phyloP scores from a whole-genome alignment of 2,329 filamentous ascomycete genomes.

The Karstenula rhodostoma region DNA sequence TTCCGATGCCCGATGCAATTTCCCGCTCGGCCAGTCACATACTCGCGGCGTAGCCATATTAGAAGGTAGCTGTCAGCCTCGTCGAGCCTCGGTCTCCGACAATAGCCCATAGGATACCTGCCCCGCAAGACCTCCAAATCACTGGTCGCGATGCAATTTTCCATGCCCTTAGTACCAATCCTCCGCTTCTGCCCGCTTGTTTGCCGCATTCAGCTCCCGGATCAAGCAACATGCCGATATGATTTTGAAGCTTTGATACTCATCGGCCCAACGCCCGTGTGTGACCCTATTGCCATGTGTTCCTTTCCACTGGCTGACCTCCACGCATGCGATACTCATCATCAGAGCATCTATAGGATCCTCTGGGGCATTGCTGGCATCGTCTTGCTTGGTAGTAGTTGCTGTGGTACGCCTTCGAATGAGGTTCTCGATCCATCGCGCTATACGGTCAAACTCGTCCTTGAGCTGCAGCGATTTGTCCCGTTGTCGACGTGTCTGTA shows the following conservation, averaged over 20 bases:
- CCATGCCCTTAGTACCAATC: slow-evolving; percentile 1
- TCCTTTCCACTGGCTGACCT: slow-evolving; percentile 1
- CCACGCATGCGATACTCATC: slow-evolving; percentile 6
- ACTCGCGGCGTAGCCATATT: not conserved
- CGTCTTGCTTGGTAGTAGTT: not conserved
- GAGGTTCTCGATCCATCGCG: slow-evolving; percentile 3
- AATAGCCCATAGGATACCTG: not conserved
- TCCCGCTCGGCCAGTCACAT: not conserved
- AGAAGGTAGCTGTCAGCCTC: not conserved
- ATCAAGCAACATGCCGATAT: slow-evolving; percentile 3
- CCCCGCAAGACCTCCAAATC: not conserved
- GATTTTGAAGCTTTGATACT: slow-evolving; percentile 10
- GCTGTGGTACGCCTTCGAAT: not conserved
- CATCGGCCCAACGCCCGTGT: not conserved
- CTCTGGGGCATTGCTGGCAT: not conserved
- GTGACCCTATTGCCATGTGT: not conserved
- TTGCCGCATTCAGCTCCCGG: not conserved
- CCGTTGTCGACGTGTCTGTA: slow-evolving; percentile 7
- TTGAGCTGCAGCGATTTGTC: slow-evolving; percentile 8
- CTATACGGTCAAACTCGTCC: slow-evolving; percentile 7
- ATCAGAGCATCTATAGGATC: not conserved
- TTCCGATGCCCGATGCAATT: not conserved
- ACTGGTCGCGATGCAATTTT: not conserved
- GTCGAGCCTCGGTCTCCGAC: not conserved
- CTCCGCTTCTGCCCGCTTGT: not conserved